Evolutionary conservation across 2,329 filamentous ascomycete species (phyloP).

Genomic region (Magnaporthiopsis rhizophila): DNA sequence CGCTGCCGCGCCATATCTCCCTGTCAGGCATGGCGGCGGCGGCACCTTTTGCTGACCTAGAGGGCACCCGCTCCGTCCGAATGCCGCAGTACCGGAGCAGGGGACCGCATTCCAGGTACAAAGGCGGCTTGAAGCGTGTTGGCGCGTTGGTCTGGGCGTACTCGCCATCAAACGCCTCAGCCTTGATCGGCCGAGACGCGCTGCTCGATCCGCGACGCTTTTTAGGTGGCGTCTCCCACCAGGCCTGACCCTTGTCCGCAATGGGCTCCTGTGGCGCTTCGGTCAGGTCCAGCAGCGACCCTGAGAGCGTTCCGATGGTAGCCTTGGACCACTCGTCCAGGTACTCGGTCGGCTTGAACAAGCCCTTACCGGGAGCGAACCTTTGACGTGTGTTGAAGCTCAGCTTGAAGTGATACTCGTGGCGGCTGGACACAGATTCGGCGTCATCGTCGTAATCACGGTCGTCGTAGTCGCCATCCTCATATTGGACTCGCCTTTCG

Average conservation of each 20-base stretch:
- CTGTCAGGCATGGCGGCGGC: constrained; percentile 37
- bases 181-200: constrained; percentile 41
- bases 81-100: constrained; percentile 85
- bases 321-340: constrained; percentile 69
- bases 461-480: constrained; percentile 19
- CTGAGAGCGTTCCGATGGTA: constrained; percentile 51
- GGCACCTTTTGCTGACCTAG: constrained; percentile 28
- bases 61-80: constrained; percentile 48
- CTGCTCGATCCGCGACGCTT: constrained; percentile 38
- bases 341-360: constrained; percentile 52
- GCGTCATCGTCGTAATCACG: constrained; percentile 22
- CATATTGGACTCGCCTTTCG: constrained; percentile 9
- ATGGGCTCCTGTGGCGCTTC: constrained; percentile 24
- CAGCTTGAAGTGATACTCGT: constrained; percentile 28
- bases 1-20: constrained; percentile 84
- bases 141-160: constrained; percentile 56
- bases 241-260: constrained; percentile 49
- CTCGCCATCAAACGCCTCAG: constrained; percentile 58
- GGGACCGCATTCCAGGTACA: constrained; percentile 86
- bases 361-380: constrained; percentile 39
- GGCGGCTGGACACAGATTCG: constrained; percentile 17
- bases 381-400: constrained; percentile 33
- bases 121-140: constrained; percentile 70
- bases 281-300: constrained; percentile 52
- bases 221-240: constrained; percentile 63